Percentiles rank a stretch among this genome's conserved stretches.
These are phyloP conservation scores for Nicotiana undulata DNA, from an alignment of 257 asterid species.

Conservation along the genomic window DNA sequence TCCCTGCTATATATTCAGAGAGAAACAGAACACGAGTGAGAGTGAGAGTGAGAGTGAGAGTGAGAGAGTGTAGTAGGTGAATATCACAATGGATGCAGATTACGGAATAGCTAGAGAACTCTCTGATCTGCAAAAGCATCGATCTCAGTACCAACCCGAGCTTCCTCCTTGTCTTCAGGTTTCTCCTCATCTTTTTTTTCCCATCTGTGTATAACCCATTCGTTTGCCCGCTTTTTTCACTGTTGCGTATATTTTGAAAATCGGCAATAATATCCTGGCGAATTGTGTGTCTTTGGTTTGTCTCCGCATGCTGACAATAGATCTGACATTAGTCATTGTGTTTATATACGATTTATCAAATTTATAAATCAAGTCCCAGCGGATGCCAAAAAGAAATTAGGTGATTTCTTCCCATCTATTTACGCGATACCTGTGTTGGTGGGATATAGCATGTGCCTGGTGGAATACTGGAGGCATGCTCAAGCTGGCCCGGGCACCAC, in stretches of 20 bases:
- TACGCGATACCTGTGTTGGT: no score
- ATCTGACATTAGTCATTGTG: not conserved
- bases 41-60: not conserved
- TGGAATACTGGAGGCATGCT: no score
- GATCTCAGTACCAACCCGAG: slow-evolving; percentile 61
- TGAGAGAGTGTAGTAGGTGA: not conserved
- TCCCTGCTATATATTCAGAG: not conserved
- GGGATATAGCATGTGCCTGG: no score
- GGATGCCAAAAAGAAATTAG: no score
- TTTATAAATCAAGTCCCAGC: no score
- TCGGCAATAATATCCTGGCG: not conserved
- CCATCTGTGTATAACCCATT: not conserved
- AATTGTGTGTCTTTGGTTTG: not conserved
- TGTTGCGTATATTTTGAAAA: not conserved
- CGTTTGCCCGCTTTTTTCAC: not conserved
- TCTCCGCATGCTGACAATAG: not conserved
- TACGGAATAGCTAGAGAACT: slow-evolving; percentile 70
- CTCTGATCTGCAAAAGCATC: slow-evolving; percentile 77
- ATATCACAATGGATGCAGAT: slow-evolving; percentile 63
- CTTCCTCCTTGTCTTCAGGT: slow-evolving; percentile 99
- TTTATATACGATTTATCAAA: not conserved
- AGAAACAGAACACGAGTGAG: not conserved
- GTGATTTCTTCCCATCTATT: no score
- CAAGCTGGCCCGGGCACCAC: no score
- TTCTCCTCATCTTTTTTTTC: not conserved